A percentile compares a stretch with the other conserved stretches of the same genome.
phyloP scores from a whole-genome alignment of 1,139 yeast species.

The Torulaspora pretoriensis region DNA sequence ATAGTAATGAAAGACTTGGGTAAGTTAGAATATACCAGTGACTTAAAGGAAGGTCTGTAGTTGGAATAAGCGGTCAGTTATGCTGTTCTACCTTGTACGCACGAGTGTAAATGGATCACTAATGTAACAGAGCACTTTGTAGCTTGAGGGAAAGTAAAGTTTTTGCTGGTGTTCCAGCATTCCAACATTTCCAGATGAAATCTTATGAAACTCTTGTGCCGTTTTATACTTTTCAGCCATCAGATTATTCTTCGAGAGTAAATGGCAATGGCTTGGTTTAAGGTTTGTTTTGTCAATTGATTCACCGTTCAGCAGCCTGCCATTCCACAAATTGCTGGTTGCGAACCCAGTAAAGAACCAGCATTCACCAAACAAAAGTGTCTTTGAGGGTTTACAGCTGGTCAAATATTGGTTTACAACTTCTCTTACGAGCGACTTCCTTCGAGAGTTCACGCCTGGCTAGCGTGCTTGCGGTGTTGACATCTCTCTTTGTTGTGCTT shows the following conservation, averaged over 20 bases:
- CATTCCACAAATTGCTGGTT: neutral
- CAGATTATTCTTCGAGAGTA: neutral
- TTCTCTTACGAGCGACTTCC: too few relatives aligned
- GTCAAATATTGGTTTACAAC: neutral
- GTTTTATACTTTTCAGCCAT: constrained; percentile 13
- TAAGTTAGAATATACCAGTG: constrained; percentile 9
- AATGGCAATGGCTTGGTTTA: neutral
- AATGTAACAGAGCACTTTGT: neutral
- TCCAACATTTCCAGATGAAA: neutral
- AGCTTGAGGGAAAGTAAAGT: neutral
- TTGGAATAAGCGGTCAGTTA: constrained; percentile 20
- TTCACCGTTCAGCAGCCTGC: neutral
- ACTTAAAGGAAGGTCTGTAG: constrained; percentile 21
- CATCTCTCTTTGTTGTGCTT: neutral
- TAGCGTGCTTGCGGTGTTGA: neutral
- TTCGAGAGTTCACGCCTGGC: neutral
- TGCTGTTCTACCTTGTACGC: constrained; percentile 12
- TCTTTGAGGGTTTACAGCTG: neutral
- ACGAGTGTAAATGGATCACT: constrained; percentile 4
- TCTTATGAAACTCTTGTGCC: neutral
- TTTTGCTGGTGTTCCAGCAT: neutral
- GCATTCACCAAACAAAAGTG: neutral
- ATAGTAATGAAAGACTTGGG: constrained; percentile 17
- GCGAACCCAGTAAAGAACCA: neutral
- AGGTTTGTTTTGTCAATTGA: neutral